Evolutionary conservation across 2,329 filamentous ascomycete species (phyloP).

Genomic region (Triangularia verruculosa): DNA sequence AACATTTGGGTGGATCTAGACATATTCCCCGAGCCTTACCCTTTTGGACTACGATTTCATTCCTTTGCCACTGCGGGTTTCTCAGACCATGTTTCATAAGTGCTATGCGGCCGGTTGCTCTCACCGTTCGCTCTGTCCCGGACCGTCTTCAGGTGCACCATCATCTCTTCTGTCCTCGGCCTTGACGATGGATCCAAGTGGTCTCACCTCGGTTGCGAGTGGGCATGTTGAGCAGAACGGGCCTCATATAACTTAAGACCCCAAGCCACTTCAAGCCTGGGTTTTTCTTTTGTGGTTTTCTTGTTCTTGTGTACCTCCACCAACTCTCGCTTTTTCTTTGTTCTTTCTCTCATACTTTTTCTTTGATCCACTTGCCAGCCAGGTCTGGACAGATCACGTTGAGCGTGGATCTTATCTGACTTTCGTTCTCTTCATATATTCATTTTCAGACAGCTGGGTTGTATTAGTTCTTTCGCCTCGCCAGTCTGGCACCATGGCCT

Average conservation of each 20-base stretch:
- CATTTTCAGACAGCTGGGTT: conserved; percentile 15
- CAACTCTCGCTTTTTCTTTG: conserved; percentile 11
- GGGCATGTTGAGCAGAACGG: neutral
- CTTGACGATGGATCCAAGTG: neutral
- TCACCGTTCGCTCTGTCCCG: neutral
- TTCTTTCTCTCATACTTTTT: conserved; percentile 15
- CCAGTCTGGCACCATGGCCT: neutral
- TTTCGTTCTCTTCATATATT: conserved; percentile 15
- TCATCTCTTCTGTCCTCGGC: neutral
- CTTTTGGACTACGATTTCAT: neutral
- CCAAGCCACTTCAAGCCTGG: neutral
- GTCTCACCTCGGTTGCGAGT: neutral
- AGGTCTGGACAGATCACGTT: conserved; percentile 33
- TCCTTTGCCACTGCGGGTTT: neutral
- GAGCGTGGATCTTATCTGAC: conserved; percentile 31
- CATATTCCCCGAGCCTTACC: neutral
- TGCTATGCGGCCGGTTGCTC: neutral
- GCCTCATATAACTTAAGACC: neutral
- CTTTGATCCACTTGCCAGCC: conserved; percentile 28
- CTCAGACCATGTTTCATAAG: neutral
- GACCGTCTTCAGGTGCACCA: neutral
- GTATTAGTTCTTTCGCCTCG: conserved; percentile 1
- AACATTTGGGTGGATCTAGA: neutral
- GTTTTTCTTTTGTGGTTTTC: conserved; percentile 1
- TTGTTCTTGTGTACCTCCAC: conserved; percentile 4